These are phyloP conservation scores for Dalbergia cochinchinensis DNA, from an alignment of 306 rosid genomes.

Conservation along the genomic window DNA sequence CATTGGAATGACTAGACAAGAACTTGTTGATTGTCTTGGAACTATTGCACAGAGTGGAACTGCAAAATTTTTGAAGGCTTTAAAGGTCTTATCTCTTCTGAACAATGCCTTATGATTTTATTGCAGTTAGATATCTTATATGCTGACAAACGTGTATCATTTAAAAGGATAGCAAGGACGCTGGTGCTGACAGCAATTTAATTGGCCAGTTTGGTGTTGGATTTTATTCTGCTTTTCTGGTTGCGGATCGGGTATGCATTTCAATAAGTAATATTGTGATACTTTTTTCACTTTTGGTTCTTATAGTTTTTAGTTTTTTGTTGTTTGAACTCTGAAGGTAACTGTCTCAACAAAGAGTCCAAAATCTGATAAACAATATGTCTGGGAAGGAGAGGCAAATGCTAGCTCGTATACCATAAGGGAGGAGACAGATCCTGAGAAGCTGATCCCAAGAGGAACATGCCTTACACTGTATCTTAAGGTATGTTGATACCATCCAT, in stretches of 20 bases:
- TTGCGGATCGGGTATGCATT: constrained; percentile 78
- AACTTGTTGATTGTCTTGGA: constrained; percentile 96
- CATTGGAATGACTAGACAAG: constrained; percentile 92
- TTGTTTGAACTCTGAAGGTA: constrained; percentile 68
- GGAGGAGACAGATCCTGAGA: constrained; percentile 93
- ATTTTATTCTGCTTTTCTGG: constrained; percentile 89
- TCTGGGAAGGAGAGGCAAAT: constrained; percentile 99
- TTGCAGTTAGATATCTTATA: constrained; percentile 21
- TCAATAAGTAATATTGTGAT: not conserved
- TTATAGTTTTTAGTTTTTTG: constrained; percentile 39
- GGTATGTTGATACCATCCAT: constrained; percentile 47
- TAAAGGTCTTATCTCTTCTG: constrained; percentile 65
- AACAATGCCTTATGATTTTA: constrained; percentile 14
- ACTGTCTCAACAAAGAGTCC: constrained; percentile 95
- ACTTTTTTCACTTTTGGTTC: not conserved
- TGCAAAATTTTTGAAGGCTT: constrained; percentile 87
- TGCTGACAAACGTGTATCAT: constrained; percentile 46
- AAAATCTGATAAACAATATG: constrained; percentile 84
- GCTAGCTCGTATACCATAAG: constrained; percentile 86
- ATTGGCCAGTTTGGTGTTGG: constrained; percentile 99
- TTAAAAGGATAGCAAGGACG: constrained; percentile 88
- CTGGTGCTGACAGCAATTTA: constrained; percentile 83
- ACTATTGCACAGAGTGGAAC: constrained; percentile 99
- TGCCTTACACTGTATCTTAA: constrained; percentile 83
- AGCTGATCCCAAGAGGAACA: constrained; percentile 90